Evolutionary conservation across 177 flowering plant species (phyloP).

Genomic region (Vitis hybrid): DNA sequence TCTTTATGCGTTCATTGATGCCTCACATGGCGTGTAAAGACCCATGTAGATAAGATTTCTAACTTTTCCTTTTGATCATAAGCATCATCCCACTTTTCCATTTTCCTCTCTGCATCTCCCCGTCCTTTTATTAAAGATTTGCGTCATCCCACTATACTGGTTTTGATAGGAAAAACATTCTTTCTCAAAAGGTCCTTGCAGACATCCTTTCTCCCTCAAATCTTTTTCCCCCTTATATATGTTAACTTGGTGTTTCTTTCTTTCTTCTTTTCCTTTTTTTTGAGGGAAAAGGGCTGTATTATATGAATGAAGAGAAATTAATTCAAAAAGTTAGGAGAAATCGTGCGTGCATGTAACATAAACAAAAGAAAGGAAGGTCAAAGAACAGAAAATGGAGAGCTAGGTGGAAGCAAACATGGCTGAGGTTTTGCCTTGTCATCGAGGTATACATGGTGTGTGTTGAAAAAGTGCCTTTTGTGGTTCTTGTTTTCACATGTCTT

Average conservation of each 20-base stretch:
- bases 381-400: constrained; percentile 1
- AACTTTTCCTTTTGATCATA: constrained; percentile 1
- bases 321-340: background rate
- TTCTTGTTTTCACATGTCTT: background rate
- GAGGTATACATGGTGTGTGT: constrained; percentile 6
- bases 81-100: background rate
- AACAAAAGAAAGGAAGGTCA: background rate
- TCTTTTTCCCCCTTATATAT: background rate
- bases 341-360: background rate
- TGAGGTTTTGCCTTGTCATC: constrained; percentile 16
- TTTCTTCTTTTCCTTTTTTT: background rate
- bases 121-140: constrained; percentile 19
- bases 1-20: constrained; percentile 9
- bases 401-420: constrained; percentile 14
- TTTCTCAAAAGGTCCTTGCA: background rate
- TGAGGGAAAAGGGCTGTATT: background rate
- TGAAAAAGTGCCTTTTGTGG: constrained; percentile 6
- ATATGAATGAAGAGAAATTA: background rate
- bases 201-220: constrained; percentile 2
- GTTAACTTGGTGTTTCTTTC: background rate
- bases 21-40: constrained; percentile 20
- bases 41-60: constrained; percentile 18
- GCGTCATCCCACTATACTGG: constrained; percentile 13
- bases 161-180: constrained; percentile 4
- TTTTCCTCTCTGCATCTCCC: constrained; percentile 1